These are phyloP conservation scores for Fusarium vanettenii DNA, from an alignment of 2,329 filamentous ascomycete genomes.

Conservation along the genomic window DNA sequence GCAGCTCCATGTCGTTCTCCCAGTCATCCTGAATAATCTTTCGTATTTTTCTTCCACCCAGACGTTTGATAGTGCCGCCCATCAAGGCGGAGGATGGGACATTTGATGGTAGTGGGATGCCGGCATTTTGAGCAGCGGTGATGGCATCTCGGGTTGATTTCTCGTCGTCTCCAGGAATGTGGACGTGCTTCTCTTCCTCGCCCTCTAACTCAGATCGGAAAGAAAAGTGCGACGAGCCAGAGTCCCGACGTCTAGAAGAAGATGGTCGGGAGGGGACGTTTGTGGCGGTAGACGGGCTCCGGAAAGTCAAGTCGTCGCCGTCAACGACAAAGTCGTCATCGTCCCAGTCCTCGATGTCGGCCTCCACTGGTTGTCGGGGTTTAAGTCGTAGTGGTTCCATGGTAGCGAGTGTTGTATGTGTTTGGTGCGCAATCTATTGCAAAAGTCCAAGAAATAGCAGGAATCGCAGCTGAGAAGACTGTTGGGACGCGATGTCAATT, in stretches of 20 bases:
- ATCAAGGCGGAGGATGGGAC: constrained; percentile 89
- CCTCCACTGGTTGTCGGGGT: constrained; percentile 65
- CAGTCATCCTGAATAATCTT: constrained; percentile 83
- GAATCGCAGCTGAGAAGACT: constrained; percentile 28
- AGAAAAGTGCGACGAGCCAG: constrained; percentile 83
- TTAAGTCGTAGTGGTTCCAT: constrained; percentile 69
- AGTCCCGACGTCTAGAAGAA: constrained; percentile 72
- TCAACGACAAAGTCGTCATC: constrained; percentile 81
- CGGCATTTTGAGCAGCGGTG: constrained; percentile 85
- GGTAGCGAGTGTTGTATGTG: constrained; percentile 30
- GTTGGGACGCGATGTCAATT: constrained; percentile 42
- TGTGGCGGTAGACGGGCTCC: constrained; percentile 60
- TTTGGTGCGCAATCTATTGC: constrained; percentile 19
- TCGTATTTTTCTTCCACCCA: constrained; percentile 80
- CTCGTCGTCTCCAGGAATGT: constrained; percentile 87
- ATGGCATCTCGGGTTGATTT: constrained; percentile 87
- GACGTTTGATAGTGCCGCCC: constrained; percentile 91
- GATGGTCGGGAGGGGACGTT: constrained; percentile 53
- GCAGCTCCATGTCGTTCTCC: constrained; percentile 81
- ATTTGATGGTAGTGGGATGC: constrained; percentile 89
- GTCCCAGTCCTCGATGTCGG: constrained; percentile 81
- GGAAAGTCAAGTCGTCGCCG: constrained; percentile 72
- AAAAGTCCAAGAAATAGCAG: constrained; percentile 20
- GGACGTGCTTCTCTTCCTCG: constrained; percentile 90
- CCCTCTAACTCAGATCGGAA: constrained; percentile 86